Base-by-base conservation (phyloP, 2,329 filamentous ascomycete genomes). In the Cytospora mali region DNA sequence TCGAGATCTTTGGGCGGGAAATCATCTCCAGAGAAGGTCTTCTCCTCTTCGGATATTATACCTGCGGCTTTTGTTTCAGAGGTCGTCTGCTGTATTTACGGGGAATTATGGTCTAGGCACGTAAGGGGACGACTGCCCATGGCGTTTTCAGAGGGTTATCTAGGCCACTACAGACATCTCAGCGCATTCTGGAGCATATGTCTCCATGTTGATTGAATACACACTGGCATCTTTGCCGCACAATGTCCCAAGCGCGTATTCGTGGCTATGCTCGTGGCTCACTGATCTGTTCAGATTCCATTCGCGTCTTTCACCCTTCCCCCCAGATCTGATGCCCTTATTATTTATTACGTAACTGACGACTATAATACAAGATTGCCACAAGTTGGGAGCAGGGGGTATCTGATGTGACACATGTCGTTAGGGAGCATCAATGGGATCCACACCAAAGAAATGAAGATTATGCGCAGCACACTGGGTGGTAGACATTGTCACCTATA, bases 141-240 rank as follows among this genome's bases (percentile, higher is more conserved):
- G 50, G 58, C 58, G 58, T 60, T 54, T 16, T 21, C 48, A 52
- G 58, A 54, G 58, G 51, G 21, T 54, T 33, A 52, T 11, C 31
- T 23, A 39, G 31, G 58, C 27, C 39, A 16, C 14, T 4, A 54
- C 25, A 54, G 50, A 53, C 58, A 54, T 18, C 13, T n/a, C 21
- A 25, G 49, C 42, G 21, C 21, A 48, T 49, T 28, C 33, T 23
- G 28, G 51, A 9, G 33, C 42, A 16, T n/a, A 23, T 28, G n/a
- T 7, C n/a, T 46, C 42, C 9, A 14, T 18, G 25, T 33, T 27
- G 27, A 21, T 31, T 54, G 21, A 60, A 60, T 54, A 60, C 28
- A 60, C 1, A 33, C 29, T 54, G 50, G 50, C 50, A 33, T 51
- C 51, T n/a, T 9, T 31, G 33, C 50, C 21, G 27, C n/a, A 21